phyloP scores from a whole-genome alignment of 495 filamentous ascomycete genomes.

The Hypoxylon intermedium region DNA sequence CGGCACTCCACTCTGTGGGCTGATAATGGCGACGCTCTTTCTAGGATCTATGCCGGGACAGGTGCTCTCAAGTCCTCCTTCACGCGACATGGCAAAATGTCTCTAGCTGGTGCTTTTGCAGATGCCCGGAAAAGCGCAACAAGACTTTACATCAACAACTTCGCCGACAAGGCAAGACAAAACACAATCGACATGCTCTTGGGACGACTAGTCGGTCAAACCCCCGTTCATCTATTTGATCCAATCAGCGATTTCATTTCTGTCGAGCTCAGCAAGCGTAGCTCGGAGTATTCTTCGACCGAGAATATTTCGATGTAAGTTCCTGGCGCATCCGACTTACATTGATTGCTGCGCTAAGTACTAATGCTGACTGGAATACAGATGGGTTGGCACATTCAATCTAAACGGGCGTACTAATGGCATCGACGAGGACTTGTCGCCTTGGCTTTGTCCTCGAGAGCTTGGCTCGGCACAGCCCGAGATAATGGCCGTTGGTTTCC shows the following conservation, averaged over 20 bases:
- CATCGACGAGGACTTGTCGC: slow-evolving; percentile 76
- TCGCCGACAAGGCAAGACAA: slow-evolving; percentile 89
- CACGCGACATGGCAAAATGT: slow-evolving; percentile 96
- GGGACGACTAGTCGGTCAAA: slow-evolving; percentile 82
- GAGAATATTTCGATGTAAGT: slow-evolving; percentile 59
- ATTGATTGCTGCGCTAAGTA: slow-evolving; percentile 43
- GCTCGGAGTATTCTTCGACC: slow-evolving; percentile 58
- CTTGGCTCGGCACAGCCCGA: slow-evolving; percentile 66
- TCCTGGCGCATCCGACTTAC: not conserved
- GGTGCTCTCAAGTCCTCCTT: slow-evolving; percentile 95
- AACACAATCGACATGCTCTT: slow-evolving; percentile 93
- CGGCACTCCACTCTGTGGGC: slow-evolving; percentile 93
- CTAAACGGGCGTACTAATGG: slow-evolving; percentile 84
- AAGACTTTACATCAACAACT: slow-evolving; percentile 95
- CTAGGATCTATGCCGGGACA: slow-evolving; percentile 95
- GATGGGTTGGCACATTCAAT: slow-evolving; percentile 93
- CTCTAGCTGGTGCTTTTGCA: slow-evolving; percentile 88
- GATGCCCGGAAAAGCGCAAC: slow-evolving; percentile 95
- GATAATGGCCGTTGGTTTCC: slow-evolving; percentile 89
- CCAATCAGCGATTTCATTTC: slow-evolving; percentile 90
- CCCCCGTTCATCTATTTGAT: slow-evolving; percentile 85
- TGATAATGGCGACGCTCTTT: slow-evolving; percentile 96
- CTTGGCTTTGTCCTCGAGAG: slow-evolving; percentile 75
- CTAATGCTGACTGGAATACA: slow-evolving; percentile 54
- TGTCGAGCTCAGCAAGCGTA: slow-evolving; percentile 70